Base-by-base conservation (phyloP, 2,329 filamentous ascomycete genomes). In the Alternaria consortialis region DNA sequence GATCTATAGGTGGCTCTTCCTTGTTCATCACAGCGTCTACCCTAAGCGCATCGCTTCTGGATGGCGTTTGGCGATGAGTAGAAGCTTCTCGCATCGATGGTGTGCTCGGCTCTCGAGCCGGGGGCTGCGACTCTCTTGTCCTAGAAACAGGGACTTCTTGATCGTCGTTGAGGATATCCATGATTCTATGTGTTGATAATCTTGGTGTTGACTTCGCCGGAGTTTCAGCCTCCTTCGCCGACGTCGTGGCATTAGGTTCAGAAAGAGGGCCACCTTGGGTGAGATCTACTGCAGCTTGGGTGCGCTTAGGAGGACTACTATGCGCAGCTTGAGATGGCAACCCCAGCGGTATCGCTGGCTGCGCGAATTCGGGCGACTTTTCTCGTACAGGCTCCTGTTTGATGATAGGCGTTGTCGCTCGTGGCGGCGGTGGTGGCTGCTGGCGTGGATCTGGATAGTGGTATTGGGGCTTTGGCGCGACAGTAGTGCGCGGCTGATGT, bases 91-190 rank as follows among this genome's bases (percentile, higher is more conserved):
- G 64, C 31, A 53, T 60, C 5, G 66, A 68, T 13, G 68, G 60
- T 7, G 67, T 68, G 43, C 56, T 56, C 12, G 64, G 66, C n/a
- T 77, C 69, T 36, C 56, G 64, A 17, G 48, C 43, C 15, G 66
- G 29, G 27, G 63, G 53, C 32, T 65, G 66, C 34, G 66, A 52
- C 32, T 71, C 68, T 44, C 70, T 66, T 34, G 64, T 56, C 39
- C 62, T 71, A 15, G 68, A 63, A 12, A 69, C 59, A 23, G 71
- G 71, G 15, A 70, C 68, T 39, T 79, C 77, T 44, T 72, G 61
- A 53, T 78, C 74, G 43, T 78, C 67, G 39, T 78, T 79, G 17
- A 79, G 53, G 40, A 79, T 72, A 31, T 79, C 77, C 69, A 74
- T 78, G 43, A 79, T 77, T 15, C 75, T 68, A 42, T 79, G 76